phyloP scores from a whole-genome alignment of 805 yeast species.

The Ogataea haglerorum region DNA sequence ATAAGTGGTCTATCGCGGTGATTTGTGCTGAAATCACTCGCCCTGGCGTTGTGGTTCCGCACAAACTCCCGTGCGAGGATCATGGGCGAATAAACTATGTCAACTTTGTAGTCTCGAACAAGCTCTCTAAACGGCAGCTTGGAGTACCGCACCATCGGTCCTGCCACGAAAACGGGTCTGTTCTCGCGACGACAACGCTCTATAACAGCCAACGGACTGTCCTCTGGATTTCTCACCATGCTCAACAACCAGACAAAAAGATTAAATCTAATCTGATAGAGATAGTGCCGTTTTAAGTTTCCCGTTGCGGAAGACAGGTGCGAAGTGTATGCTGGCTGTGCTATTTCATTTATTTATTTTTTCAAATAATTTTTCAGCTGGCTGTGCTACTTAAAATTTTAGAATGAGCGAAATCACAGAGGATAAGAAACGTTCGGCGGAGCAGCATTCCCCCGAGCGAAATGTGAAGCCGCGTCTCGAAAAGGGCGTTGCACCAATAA shows the following conservation, averaged over 20 bases:
- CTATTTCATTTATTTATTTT: background rate
- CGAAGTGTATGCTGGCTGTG: conserved; percentile 12
- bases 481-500: conserved; percentile 74
- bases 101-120: conserved; percentile 68
- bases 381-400: conserved; percentile 10
- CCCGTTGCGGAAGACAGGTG: conserved; percentile 15
- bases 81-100: conserved; percentile 94
- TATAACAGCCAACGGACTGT: conserved; percentile 53
- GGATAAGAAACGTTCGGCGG: conserved; percentile 7
- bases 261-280: background rate
- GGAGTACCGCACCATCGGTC: conserved; percentile 97
- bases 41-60: conserved; percentile 73
- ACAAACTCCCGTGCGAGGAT: conserved; percentile 94
- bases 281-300: conserved; percentile 11
- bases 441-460: conserved; percentile 2
- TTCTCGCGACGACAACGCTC: conserved; percentile 43
- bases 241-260: background rate
- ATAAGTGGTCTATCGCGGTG: conserved; percentile 64
- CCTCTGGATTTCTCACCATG: conserved; percentile 37
- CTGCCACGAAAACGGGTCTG: conserved; percentile 65
- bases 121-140: conserved; percentile 87
- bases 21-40: conserved; percentile 83
- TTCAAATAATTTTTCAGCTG: conserved; percentile 9
- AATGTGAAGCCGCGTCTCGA: conserved; percentile 19
- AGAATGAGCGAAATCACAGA: conserved; percentile 7